Conservation (phyloP, 2,329 filamentous ascomycete genomes). For the Fusarium sarcochroum region DNA sequence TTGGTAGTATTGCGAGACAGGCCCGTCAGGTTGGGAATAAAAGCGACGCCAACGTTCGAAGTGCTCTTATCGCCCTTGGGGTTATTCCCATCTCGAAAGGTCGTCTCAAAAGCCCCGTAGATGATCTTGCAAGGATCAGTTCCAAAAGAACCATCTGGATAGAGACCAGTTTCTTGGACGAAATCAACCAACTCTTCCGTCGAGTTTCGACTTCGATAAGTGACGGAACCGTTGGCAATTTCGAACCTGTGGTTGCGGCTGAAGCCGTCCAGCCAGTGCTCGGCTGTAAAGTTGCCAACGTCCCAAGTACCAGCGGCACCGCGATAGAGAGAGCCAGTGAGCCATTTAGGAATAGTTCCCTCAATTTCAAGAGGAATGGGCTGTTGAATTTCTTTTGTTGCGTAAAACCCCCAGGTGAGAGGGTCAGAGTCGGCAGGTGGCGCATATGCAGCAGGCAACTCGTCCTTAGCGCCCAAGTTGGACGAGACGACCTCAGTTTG, state of each 20-base stretch:
- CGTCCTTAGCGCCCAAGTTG: not conserved
- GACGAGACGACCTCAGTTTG: not conserved
- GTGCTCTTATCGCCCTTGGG: not conserved
- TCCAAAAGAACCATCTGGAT: conserved; percentile 7
- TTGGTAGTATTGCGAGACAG: conserved; percentile 4
- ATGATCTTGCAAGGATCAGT: conserved; percentile 29
- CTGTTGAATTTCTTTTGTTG: conserved; percentile 19
- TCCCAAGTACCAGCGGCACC: conserved; percentile 29
- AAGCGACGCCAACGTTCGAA: conserved; percentile 7
- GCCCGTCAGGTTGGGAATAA: conserved; percentile 16
- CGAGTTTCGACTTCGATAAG: conserved; percentile 29
- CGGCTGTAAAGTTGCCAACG: conserved; percentile 29
- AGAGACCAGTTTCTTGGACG: conserved; percentile 24
- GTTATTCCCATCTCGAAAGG: conserved; percentile 21
- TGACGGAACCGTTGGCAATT: conserved; percentile 23
- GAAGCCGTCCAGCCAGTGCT: conserved; percentile 34
- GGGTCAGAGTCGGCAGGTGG: conserved; percentile 9
- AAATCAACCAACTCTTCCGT: conserved; percentile 24
- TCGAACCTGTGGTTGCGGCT: conserved; percentile 28
- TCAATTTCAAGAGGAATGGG: conserved; percentile 13
- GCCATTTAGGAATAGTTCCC: conserved; percentile 26
- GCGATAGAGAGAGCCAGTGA: conserved; percentile 31
- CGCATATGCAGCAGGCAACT: not conserved
- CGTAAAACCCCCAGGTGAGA: conserved; percentile 28
- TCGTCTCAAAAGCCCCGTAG: conserved; percentile 23